phyloP scores from a whole-genome alignment of 257 asterid species.

The Solanum neorickii region DNA sequence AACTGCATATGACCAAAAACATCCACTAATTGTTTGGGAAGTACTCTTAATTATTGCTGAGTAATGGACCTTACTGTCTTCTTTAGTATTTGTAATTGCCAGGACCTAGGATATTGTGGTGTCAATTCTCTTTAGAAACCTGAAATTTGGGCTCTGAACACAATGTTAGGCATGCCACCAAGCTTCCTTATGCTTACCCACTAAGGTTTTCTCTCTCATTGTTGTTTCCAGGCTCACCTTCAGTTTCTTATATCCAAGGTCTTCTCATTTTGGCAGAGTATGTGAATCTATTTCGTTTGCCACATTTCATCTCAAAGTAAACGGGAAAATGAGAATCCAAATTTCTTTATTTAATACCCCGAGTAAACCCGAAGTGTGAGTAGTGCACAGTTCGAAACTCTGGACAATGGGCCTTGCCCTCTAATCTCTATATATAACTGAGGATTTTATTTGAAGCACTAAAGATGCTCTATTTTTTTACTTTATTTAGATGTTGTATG shows the following conservation, averaged over 20 bases:
- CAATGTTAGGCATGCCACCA: neutral
- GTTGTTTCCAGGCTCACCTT: neutral
- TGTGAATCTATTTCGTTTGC: neutral
- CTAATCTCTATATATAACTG: neutral
- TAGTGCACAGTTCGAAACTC: neutral
- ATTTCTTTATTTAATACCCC: neutral
- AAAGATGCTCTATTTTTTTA: neutral
- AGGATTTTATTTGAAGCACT: neutral
- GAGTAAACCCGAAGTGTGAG: neutral
- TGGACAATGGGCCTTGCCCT: neutral
- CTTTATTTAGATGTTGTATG: neutral
- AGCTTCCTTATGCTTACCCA: neutral
- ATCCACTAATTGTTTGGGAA: neutral
- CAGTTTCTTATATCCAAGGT: neutral
- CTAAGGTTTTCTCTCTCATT: neutral
- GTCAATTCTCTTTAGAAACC: neutral
- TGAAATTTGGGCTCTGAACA: neutral
- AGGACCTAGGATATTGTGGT: neutral
- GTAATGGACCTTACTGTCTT: neutral
- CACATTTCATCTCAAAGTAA: neutral
- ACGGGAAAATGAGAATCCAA: neutral
- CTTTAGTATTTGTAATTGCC: neutral
- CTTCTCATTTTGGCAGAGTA: neutral
- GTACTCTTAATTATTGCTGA: neutral
- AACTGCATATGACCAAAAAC: neutral